Conservation (phyloP, 108 stramenopile species). For the Chaetoceros muelleri region DNA sequence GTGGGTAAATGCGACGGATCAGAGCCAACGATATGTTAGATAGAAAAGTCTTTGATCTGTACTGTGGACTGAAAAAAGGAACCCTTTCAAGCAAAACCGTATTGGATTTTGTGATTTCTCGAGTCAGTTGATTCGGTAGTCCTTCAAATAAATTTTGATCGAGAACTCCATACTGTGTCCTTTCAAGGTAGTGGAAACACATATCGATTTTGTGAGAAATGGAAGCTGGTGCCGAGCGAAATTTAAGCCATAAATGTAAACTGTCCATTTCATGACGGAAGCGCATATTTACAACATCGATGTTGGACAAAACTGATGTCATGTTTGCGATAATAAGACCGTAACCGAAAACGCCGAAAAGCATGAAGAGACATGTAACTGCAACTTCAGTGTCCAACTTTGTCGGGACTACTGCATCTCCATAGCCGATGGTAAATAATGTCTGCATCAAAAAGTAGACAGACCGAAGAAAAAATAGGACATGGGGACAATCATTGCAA, state of each 20-base stretch:
- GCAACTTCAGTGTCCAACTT: slow-evolving; percentile 27
- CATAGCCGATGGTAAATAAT: slow-evolving; percentile 47
- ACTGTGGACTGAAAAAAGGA: slow-evolving; percentile 25
- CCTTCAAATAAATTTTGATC: slow-evolving; percentile 29
- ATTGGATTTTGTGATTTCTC: slow-evolving; percentile 16
- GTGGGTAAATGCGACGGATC: slow-evolving; percentile 21
- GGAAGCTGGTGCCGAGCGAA: slow-evolving; percentile 21
- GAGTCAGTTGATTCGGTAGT: slow-evolving; percentile 16
- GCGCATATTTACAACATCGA: slow-evolving; percentile 36
- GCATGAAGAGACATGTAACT: slow-evolving; percentile 26
- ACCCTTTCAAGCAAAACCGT: slow-evolving; percentile 16
- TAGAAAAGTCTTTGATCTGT: slow-evolving; percentile 15
- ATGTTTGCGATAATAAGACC: slow-evolving; percentile 44
- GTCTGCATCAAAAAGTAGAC: slow-evolving; percentile 45
- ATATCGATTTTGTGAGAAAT: slow-evolving; percentile 20
- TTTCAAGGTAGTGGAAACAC: slow-evolving; percentile 27
- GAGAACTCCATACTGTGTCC: slow-evolving; percentile 34
- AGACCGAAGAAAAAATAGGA: slow-evolving; percentile 21
- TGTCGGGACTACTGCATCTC: slow-evolving; percentile 34
- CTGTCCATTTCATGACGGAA: slow-evolving; percentile 41
- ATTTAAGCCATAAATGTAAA: slow-evolving; percentile 20
- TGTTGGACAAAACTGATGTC: slow-evolving; percentile 43
- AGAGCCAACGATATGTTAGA: slow-evolving; percentile 12
- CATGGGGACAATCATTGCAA: slow-evolving; percentile 27
- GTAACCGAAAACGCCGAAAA: slow-evolving; percentile 32